phyloP scores from a whole-genome alignment of 805 yeast genomes.

The Sporopachydermia lactativora region DNA sequence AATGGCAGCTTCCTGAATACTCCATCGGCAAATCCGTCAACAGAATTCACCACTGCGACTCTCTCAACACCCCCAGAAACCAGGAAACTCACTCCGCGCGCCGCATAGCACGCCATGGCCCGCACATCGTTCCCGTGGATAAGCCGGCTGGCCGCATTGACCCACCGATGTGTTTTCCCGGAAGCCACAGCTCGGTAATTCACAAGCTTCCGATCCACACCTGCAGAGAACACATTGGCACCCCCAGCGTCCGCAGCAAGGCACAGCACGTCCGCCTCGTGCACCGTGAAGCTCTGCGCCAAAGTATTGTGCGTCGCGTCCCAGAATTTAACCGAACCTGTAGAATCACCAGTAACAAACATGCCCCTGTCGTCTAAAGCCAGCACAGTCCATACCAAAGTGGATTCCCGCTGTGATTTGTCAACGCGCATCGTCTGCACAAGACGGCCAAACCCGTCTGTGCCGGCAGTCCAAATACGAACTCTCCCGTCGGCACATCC shows the following conservation, averaged over 20 bases:
- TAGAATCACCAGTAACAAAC: conserved; percentile 91
- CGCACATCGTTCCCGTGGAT: conserved; percentile 82
- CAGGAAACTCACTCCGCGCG: conserved; percentile 52
- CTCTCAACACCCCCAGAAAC: conserved; percentile 53
- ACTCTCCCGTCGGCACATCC: conserved; percentile 95
- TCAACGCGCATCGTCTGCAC: conserved; percentile 84
- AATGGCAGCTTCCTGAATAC: conserved; percentile 54
- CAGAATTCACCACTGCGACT: conserved; percentile 37
- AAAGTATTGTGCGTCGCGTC: conserved; percentile 65
- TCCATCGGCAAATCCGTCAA: conserved; percentile 54
- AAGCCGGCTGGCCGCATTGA: conserved; percentile 57
- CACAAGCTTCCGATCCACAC: conserved; percentile 85
- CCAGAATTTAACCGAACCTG: conserved; percentile 92
- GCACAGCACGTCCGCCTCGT: conserved; percentile 83
- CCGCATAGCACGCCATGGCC: conserved; percentile 43
- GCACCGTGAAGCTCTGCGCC: conserved; percentile 67
- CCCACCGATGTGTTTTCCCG: conserved; percentile 46
- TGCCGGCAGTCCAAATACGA: conserved; percentile 57
- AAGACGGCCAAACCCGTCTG: conserved; percentile 45
- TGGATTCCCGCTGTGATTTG: conserved; percentile 65
- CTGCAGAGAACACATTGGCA: conserved; percentile 66
- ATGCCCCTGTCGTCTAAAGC: conserved; percentile 51
- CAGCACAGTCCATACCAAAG: conserved; percentile 79
- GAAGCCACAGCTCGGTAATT: conserved; percentile 41
- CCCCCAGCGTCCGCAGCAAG: conserved; percentile 47